Conservation (phyloP, 306 rosid species). For the Luffa aegyptiaca region DNA sequence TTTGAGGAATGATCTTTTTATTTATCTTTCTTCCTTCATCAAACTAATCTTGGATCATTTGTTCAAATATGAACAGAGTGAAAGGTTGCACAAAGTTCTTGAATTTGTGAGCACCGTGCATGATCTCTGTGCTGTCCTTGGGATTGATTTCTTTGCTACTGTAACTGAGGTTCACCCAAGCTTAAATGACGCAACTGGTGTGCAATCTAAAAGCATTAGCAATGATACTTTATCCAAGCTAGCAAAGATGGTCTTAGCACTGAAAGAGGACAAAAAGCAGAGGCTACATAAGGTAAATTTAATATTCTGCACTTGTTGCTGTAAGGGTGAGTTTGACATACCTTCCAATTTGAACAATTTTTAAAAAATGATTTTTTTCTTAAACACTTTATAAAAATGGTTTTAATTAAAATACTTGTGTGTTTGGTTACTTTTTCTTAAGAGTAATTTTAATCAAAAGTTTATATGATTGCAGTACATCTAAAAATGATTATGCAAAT, state of each 20-base stretch:
- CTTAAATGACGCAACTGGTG: constrained; percentile 79
- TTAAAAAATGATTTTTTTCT: background rate
- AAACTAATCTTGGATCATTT: background rate
- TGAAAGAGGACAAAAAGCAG: constrained; percentile 17
- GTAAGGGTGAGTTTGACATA: background rate
- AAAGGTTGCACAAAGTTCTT: constrained; percentile 18
- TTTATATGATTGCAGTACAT: background rate
- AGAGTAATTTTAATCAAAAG: background rate
- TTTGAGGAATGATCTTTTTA: background rate
- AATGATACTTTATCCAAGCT: constrained; percentile 80
- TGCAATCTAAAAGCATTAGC: constrained; percentile 94
- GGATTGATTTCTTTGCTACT: constrained; percentile 89
- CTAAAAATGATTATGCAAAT: background rate
- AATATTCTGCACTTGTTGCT: background rate
- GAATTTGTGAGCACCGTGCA: constrained; percentile 21
- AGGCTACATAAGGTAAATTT: constrained; percentile 15
- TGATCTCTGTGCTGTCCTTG: constrained; percentile 95
- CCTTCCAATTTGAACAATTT: background rate
- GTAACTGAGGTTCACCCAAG: constrained; percentile 98
- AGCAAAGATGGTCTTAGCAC: constrained; percentile 45
- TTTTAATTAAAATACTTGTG: background rate
- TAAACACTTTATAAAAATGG: background rate
- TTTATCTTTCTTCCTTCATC: background rate
- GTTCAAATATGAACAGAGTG: constrained; percentile 10
- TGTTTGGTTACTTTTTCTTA: background rate